Percentiles rank a stretch among this genome's conserved stretches.
Evolutionary conservation across 73 alveolate species (phyloP).

Genomic region (Paramecium sexaurelia): DNA sequence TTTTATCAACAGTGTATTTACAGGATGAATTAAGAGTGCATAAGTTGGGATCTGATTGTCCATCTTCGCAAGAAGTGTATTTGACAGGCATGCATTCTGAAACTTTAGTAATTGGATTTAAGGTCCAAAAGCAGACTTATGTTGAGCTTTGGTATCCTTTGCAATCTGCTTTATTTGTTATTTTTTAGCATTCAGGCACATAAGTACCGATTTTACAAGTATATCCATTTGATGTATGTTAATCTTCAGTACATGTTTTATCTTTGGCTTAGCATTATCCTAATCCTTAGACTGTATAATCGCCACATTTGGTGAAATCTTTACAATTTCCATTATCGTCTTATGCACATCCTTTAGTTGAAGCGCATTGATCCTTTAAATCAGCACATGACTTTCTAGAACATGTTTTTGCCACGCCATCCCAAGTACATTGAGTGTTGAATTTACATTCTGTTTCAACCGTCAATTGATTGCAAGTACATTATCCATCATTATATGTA

Average conservation of each 20-base stretch:
- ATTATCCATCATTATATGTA: neutral
- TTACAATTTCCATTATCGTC: slow-evolving; percentile 11
- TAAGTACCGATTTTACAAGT: slow-evolving; percentile 20
- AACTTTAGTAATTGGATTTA: neutral
- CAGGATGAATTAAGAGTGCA: slow-evolving; percentile 7
- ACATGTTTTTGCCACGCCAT: neutral
- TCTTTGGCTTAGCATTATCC: slow-evolving; percentile 27
- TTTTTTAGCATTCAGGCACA: neutral
- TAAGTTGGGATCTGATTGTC: slow-evolving; percentile 17
- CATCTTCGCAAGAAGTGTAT: neutral
- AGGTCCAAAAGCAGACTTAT: slow-evolving; percentile 11
- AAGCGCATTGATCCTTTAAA: slow-evolving; percentile 24
- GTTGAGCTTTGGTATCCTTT: neutral
- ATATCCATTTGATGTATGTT: neutral
- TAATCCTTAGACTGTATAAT: neutral
- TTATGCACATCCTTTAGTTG: neutral
- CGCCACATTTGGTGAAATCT: slow-evolving; percentile 21
- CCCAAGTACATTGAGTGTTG: neutral
- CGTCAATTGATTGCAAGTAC: neutral
- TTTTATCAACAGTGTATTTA: neutral
- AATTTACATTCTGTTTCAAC: slow-evolving; percentile 36
- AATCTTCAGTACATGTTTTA: slow-evolving; percentile 54
- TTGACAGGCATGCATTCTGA: slow-evolving; percentile 35
- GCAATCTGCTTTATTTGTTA: neutral
- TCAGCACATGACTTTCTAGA: slow-evolving; percentile 30